Evolutionary conservation across 1,284 basidiomycete genomes (phyloP), one percentile per base, ranked within the genome.

Genomic region (Austroboletus novae-zelandiae): DNA sequence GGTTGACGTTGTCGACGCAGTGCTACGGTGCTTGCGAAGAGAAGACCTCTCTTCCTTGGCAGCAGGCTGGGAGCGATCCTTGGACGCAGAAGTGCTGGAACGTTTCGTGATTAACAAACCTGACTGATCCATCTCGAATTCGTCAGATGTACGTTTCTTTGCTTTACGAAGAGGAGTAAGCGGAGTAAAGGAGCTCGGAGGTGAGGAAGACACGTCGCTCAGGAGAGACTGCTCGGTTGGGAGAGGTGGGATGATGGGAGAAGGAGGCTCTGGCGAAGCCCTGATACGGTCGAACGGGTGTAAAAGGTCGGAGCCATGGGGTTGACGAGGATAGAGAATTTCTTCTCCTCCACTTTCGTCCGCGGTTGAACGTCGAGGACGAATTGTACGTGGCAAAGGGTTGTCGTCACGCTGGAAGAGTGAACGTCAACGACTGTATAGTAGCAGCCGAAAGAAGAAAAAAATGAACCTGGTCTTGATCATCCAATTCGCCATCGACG

Each of bases 281-380:
- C 68, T 67, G 44, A 68, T 61, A 20, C 67, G 57, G 40, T 74
- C 72, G 17, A 72, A 60, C 8, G 68, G 60, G 53, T 70, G 58
- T 6, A 71, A 48, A 40, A 64, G 55, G 32, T 69, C 62, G 29
- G 74, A 61, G 9, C 62, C 59, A 43, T 68, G 65, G 5, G 75
- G 69, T 55, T 85, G 82, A 53, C 88, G 83, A 46, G 88, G 88
- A 68, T 89, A 92, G 14, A 89, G 71, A 58, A 91, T 89, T 67
- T 91, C 88, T 69, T 92, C 86, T 42, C 86, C 86, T 13, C 88
- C 86, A 61, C 86, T 89, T 66, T 91, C 89, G 55, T 87, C 84
- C 10, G 86, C 79, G 52, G 80, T 76, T 3, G 86, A 90, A 54
- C 79, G 79, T 44, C 76, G 76, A 40, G 72, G 61, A 43, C 84